Evolutionary conservation across 179 eudicot species (phyloP), one percentile per base, ranked within the genome.

Genomic region (Heliamphora pulchella): DNA sequence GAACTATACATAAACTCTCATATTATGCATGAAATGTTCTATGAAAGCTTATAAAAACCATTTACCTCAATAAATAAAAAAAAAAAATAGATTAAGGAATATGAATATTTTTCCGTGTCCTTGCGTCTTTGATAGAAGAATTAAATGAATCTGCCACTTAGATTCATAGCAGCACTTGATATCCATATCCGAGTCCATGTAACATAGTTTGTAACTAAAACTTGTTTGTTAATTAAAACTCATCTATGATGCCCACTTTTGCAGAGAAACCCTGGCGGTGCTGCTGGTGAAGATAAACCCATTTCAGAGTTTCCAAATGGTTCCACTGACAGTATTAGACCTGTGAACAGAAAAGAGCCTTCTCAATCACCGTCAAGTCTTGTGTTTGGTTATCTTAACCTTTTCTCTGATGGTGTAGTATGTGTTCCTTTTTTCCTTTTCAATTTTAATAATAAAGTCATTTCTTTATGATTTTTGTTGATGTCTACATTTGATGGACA

Each of bases 301-400:
- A 80, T 77, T 79, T 68, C 51, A 70, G 82, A 72, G 86, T 84
- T 83, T 82, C 80, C 85, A 80, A 87, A 74, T 76, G 84, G 84
- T 77, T 66, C 88, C 11, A 50, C 64, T 3, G 74, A 46, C 63
- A 46, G 53, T 44, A 50, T 39, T 41, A 80, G 65, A 41, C 50
- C 82, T 62, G 53, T 63, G 61, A 85, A 47, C 48, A 79, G 82
- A 43, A 78, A 82, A 78, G 87, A 83, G 84, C 78, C 89, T 78
- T 79, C 78, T 74, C 78, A 61, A 72, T 85, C 92, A 59, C 85
- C 90, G 7, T 93, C 98, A 83, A 95, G 85, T 82, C 90, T 88
- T 59, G 98, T 95, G 84, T 95, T 95, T 86, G 97, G 98, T 82
- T 95, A 95, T 83, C 95, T 95, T 47, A 95, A 95, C 80, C 97